Percentiles rank a stretch among this genome's conserved stretches.
These are phyloP conservation scores for Citrus medica DNA, from an alignment of 345 rosid species.

Conservation along the genomic window DNA sequence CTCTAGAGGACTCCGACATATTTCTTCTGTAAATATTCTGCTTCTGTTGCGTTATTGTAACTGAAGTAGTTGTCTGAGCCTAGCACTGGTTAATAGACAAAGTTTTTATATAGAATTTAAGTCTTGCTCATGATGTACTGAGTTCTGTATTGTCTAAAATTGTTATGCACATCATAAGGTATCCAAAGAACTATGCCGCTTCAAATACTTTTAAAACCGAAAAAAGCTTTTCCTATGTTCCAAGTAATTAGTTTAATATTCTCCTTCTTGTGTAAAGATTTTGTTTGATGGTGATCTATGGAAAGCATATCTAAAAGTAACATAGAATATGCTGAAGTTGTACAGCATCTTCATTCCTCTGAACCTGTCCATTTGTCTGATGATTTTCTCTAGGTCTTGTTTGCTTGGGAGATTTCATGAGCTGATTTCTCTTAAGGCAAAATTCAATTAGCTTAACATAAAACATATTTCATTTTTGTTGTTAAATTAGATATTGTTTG, in stretches of 20 bases:
- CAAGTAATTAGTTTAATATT: neutral
- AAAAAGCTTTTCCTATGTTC: neutral
- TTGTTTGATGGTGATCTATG: neutral
- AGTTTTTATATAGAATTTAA: neutral
- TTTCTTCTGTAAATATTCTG: neutral
- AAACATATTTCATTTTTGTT: neutral
- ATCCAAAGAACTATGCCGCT: neutral
- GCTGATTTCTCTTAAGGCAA: constrained; percentile 1
- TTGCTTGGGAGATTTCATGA: constrained; percentile 9
- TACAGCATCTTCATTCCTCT: neutral
- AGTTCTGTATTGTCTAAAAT: neutral
- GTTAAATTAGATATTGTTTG: neutral
- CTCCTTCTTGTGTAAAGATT: neutral
- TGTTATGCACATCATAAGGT: too few species aligned
- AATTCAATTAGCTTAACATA: neutral
- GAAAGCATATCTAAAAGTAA: neutral
- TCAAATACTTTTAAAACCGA: neutral
- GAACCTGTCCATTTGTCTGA: constrained; percentile 5
- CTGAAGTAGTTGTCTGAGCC: neutral
- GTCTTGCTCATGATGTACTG: neutral
- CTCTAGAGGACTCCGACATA: neutral
- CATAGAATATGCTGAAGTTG: neutral
- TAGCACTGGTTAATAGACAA: neutral
- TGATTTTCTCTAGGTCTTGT: neutral
- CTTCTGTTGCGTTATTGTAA: neutral